Evolutionary conservation across 2,329 filamentous ascomycete genomes (phyloP).

Genomic region (Sordariomycetes sp.): DNA sequence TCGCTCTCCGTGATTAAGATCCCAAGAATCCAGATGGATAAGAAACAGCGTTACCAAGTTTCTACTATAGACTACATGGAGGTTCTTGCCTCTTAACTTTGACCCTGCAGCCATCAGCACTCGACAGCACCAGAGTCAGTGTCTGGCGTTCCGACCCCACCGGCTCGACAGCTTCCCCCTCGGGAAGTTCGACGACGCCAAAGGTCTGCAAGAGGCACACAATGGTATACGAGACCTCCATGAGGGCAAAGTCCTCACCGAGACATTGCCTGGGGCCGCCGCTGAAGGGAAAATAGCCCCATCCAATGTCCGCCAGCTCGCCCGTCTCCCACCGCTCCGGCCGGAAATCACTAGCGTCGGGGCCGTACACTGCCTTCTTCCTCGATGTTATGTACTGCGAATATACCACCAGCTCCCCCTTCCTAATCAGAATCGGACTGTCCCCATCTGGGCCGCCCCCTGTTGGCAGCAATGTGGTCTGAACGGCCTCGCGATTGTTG

Average conservation of each 20-base stretch:
- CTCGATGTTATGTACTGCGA: constrained; percentile 19
- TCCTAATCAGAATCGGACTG: constrained; percentile 17
- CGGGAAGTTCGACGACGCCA: constrained; percentile 8
- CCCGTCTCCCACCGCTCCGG: constrained; percentile 25
- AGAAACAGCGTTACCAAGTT: too few relatives aligned
- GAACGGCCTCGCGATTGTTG: constrained; percentile 18
- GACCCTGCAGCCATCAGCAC: constrained; percentile 5
- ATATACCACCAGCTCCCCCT: constrained; percentile 17
- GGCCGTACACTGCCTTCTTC: constrained; percentile 21
- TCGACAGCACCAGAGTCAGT: constrained; percentile 10
- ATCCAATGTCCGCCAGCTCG: constrained; percentile 13
- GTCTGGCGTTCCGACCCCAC: constrained; percentile 13
- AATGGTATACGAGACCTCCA: constrained; percentile 11
- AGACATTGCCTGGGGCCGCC: constrained; percentile 23
- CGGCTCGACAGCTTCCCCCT: constrained; percentile 7
- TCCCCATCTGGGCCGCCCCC: constrained; percentile 23
- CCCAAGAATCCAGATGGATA: too few relatives aligned
- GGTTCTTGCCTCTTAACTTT: too few relatives aligned
- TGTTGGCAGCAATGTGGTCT: constrained; percentile 19
- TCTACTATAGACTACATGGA: too few relatives aligned
- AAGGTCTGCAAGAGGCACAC: constrained; percentile 9
- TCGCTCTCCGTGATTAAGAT: too few relatives aligned
- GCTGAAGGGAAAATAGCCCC: constrained; percentile 24
- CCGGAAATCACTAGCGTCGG: constrained; percentile 20
- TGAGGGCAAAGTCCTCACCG: constrained; percentile 20